Percentiles rank a stretch among this genome's conserved stretches.
phyloP scores from a whole-genome alignment of 1,139 yeast species.

The Neolecta irregularis region DNA sequence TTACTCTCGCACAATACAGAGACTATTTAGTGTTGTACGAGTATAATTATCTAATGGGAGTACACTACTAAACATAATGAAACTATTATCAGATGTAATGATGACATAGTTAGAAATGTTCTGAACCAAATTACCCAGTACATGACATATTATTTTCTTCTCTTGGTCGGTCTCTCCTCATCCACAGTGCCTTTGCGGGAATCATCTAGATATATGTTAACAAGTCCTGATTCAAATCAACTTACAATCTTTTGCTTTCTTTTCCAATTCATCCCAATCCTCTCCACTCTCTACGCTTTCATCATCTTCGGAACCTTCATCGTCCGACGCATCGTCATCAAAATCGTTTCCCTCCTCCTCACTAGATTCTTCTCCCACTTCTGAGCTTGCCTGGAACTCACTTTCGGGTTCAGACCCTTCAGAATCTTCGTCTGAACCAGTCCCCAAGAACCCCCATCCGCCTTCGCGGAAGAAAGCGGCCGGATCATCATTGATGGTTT shows the following conservation, averaged over 20 bases:
- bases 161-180: too few relatives aligned
- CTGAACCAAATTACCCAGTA: too few relatives aligned
- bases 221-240: too few relatives aligned
- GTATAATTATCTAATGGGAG: too few relatives aligned
- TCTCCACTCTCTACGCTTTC: conserved; percentile 24
- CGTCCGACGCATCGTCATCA: conserved; percentile 19
- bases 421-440: conserved; percentile 36
- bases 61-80: too few relatives aligned
- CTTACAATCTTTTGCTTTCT: conserved; percentile 23
- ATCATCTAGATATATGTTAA: too few relatives aligned
- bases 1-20: too few relatives aligned
- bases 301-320: conserved; percentile 19
- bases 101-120: too few relatives aligned
- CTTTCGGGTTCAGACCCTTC: conserved; percentile 33
- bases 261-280: conserved; percentile 28
- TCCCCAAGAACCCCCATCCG: conserved; percentile 82
- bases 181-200: too few relatives aligned
- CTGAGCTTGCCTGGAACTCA: conserved; percentile 22
- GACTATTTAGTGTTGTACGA: too few relatives aligned
- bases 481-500: conserved; percentile 82
- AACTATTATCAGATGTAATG: too few relatives aligned
- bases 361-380: conserved; percentile 30
- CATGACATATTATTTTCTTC: too few relatives aligned
- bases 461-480: conserved; percentile 84
- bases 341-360: conserved; percentile 48